Conservation (phyloP, 2,329 filamentous ascomycete species). For the Setomelanomma holmii region DNA sequence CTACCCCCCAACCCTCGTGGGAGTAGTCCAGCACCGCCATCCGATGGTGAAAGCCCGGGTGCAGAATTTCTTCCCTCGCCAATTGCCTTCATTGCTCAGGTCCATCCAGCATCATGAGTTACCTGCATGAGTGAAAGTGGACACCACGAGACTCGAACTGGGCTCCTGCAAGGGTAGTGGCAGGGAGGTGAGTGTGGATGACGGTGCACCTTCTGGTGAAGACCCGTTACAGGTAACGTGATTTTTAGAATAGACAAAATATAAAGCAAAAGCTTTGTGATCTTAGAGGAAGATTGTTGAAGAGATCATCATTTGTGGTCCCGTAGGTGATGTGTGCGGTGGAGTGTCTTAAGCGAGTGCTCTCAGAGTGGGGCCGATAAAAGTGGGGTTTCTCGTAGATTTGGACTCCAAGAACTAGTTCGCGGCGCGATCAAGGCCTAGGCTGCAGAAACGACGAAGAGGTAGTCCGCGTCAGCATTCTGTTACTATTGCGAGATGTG, state of each 20-base stretch:
- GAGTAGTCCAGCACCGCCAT: constrained; percentile 52
- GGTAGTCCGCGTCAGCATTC: too few relatives aligned
- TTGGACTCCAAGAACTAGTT: too few relatives aligned
- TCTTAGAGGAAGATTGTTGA: background rate
- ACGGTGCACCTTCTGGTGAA: constrained; percentile 43
- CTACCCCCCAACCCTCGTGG: constrained; percentile 43
- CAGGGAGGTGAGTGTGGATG: constrained; percentile 42
- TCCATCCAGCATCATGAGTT: constrained; percentile 51
- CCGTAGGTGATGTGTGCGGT: background rate
- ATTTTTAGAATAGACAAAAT: background rate
- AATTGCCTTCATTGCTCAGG: constrained; percentile 53
- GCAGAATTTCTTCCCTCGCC: constrained; percentile 54
- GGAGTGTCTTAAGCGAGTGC: background rate
- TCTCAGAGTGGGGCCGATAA: background rate
- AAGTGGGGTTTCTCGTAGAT: too few relatives aligned
- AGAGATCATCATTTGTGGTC: background rate
- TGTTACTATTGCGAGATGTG: too few relatives aligned
- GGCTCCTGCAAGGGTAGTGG: constrained; percentile 45
- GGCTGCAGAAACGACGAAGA: too few relatives aligned
- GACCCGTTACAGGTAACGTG: constrained; percentile 46
- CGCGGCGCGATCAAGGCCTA: too few relatives aligned
- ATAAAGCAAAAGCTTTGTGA: constrained; percentile 3
- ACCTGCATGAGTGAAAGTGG: constrained; percentile 49
- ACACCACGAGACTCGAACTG: constrained; percentile 53
- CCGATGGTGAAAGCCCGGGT: constrained; percentile 51